These are phyloP conservation scores for Coprinopsis strossmayeri DNA, from an alignment of 768 basidiomycete genomes.

Conservation along the genomic window DNA sequence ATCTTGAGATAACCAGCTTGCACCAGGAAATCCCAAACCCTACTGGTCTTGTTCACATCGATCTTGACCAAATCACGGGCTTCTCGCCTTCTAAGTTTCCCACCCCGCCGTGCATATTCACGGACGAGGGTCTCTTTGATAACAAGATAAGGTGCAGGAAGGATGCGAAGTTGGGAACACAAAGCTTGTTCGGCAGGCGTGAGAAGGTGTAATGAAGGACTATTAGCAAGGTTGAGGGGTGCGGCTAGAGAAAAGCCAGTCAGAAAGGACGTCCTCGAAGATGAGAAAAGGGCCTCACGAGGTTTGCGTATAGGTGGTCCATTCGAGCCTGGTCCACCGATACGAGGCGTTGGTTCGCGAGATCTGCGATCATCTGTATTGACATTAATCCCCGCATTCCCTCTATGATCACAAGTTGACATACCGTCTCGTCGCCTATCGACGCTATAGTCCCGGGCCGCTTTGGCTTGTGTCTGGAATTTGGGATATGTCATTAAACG, in stretches of 20 bases:
- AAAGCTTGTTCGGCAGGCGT: slow-evolving; percentile 82
- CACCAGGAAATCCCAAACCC: slow-evolving; percentile 91
- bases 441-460: slow-evolving; percentile 48
- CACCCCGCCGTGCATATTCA: slow-evolving; percentile 86
- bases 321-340: slow-evolving; percentile 25
- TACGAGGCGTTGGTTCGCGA: slow-evolving; percentile 56
- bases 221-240: slow-evolving; percentile 87
- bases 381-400: too few relatives aligned
- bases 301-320: slow-evolving; percentile 36
- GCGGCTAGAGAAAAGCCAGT: slow-evolving; percentile 25
- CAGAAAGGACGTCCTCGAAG: background rate
- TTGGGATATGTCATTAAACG: slow-evolving; percentile 5
- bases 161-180: slow-evolving; percentile 83
- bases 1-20: slow-evolving; percentile 79
- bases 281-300: slow-evolving; percentile 26
- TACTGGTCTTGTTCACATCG: slow-evolving; percentile 87
- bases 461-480: slow-evolving; percentile 56
- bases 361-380: slow-evolving; percentile 20
- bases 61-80: slow-evolving; percentile 89
- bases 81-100: slow-evolving; percentile 82
- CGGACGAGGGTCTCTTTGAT: slow-evolving; percentile 94
- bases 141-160: slow-evolving; percentile 91
- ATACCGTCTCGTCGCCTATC: slow-evolving; percentile 22
- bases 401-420: too few relatives aligned
- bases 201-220: slow-evolving; percentile 84